A percentile compares a stretch with the other conserved stretches of the same genome.
These are phyloP conservation scores for Lathyrus oleraceus DNA, from an alignment of 306 rosid species.

Conservation along the genomic window DNA sequence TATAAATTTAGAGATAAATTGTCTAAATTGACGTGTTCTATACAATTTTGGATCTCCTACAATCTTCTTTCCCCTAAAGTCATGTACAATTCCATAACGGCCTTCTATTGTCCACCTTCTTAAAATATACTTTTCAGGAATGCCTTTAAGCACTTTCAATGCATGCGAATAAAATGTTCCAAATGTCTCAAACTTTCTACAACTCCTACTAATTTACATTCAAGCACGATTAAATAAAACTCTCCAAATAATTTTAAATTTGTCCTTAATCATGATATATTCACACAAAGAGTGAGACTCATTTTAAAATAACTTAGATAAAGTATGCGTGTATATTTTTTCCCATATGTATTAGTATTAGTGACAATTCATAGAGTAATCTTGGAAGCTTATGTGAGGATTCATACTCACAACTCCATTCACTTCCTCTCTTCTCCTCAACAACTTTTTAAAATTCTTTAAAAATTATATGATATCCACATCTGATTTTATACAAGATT, in stretches of 20 bases:
- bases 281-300: too few relatives aligned
- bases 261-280: too few relatives aligned
- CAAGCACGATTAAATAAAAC: too few relatives aligned
- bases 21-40: too few relatives aligned
- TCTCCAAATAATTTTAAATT: too few relatives aligned
- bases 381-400: not conserved
- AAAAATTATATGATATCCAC: not conserved
- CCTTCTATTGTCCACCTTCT: not conserved
- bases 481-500: too few relatives aligned
- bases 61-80: not conserved
- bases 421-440: not conserved
- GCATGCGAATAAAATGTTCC: not conserved
- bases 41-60: not conserved
- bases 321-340: too few relatives aligned
- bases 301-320: too few relatives aligned
- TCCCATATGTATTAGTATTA: not conserved
- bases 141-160: not conserved
- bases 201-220: too few relatives aligned
- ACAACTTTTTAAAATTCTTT: not conserved
- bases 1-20: too few relatives aligned
- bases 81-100: not conserved
- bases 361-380: not conserved
- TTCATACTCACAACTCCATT: not conserved
- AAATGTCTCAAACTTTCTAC: not conserved
- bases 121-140: not conserved